Base-by-base conservation (phyloP, 768 basidiomycete genomes). In the Suillus bovinus region DNA sequence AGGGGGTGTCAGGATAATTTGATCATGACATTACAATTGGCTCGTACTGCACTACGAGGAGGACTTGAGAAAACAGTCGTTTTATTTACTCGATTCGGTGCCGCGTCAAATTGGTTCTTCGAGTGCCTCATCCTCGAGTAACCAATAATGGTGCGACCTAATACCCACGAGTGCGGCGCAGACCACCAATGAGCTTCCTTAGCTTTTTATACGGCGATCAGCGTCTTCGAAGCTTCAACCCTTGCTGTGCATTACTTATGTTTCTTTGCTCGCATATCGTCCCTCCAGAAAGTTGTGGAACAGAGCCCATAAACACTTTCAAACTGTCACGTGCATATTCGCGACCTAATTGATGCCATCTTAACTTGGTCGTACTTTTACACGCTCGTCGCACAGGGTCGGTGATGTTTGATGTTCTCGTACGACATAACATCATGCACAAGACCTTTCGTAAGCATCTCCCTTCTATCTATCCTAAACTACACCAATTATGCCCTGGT, bases 161-260 rank as follows among this genome's bases (percentile, higher is more conserved):
- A n/a, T n/a, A 49, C 24, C 47, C 47, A 49, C 47, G 24, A 16
- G 14, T 24, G 9, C 22, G 22, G 22, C 42, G 3, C 20, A 42
- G 46, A 24, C 46, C 14, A 8, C 24, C 46, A 24, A 47, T 24
- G 16, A 50, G 49, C 27, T 29, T 5, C 16, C 50, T 33, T 22
- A 17, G 34, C 36, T 55, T 55, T 38, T 55, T 22, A 24, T 55
- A 38, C 49, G 59, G 59, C 59, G 59, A 60, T 60, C 34, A 27
- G 20, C 36, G 38, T 60, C 20, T 29, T 27, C 27, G 46, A 60
- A 56, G 47, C 27, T 31, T 27, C 53, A 16, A 39, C 60, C 60
- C 60, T 59, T 61, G 58, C 60, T n/a, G 56, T 58, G 39, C 41
- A 27, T 27, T 16, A 60, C 24, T 53, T 27, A 59, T 59, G 58